Evolutionary conservation across 2,329 filamentous ascomycete genomes (phyloP), one percentile per base, ranked within the genome.

Genomic region (Thermoascus crustaceus): DNA sequence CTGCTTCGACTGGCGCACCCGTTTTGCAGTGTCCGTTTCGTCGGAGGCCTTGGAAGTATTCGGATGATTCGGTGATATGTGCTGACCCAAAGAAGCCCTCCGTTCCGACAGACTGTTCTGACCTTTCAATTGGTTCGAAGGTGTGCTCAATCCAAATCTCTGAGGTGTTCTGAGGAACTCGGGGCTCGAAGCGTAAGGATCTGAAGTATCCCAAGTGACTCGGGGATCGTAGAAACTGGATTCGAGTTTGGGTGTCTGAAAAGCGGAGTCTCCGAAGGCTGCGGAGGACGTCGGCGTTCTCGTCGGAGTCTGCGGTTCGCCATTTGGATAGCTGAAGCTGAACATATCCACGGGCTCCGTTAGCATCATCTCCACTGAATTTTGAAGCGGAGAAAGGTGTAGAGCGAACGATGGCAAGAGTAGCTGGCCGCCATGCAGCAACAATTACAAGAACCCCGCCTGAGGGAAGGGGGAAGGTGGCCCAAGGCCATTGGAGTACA

Each of bases 281-380:
- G n/a, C n/a, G 29, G 54, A 46, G 25, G 60, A 55, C 7, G 58
- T 60, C 20, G 64, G 63, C 33, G 63, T 67, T 51, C 59, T 63
- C 37, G 64, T 67, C 6, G 64, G 64, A 37, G 64, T 67, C 42
- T 65, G 63, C 43, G 64, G 64, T 55, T 67, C 62, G 50, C 61
- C 63, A 57, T 60, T 58, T 35, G 62, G 57, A 52, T 63, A 63
- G 55, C 49, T 65, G 58, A 67, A 67, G 59, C 64, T 67, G 44
- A 52, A 59, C 34, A 53, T 49, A 44, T 51, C 39, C 10, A 47
- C 42, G 14, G 48, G 49, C 37, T 54, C 45, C 34, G 53, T 60
- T 45, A 63, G 58, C 46, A 53, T 50, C 46, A 54, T 57, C 25
- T 38, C 19, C 22, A 37, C 40, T 37, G 30, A 31, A 37, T 31